A percentile compares a stretch with the other conserved stretches of the same genome.
phyloP scores from a whole-genome alignment of 306 rosid species.

The Sphenostylis stenocarpa region DNA sequence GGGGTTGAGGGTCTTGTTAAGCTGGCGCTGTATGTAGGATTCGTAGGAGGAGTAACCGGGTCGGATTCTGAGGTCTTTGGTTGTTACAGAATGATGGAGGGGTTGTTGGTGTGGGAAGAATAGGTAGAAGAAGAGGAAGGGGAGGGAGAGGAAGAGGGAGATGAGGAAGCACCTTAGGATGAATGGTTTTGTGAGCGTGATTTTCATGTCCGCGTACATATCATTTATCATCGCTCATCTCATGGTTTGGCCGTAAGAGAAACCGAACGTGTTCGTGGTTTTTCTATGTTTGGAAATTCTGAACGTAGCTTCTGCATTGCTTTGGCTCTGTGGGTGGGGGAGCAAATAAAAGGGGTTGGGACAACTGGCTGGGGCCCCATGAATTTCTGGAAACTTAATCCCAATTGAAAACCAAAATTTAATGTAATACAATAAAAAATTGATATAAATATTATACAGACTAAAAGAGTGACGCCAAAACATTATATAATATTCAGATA shows the following conservation, averaged over 20 bases:
- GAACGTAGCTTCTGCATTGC: not conserved
- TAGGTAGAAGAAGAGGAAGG: slow-evolving; percentile 43
- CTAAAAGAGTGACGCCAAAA: too few relatives aligned
- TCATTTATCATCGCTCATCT: not conserved
- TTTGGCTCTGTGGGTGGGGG: slow-evolving; percentile 1
- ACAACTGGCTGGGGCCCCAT: not conserved
- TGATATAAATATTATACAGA: too few relatives aligned
- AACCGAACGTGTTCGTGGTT: not conserved
- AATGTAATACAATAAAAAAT: not conserved
- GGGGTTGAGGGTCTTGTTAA: slow-evolving; percentile 87
- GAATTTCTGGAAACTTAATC: not conserved
- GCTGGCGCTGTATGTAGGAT: slow-evolving; percentile 72
- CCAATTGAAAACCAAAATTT: not conserved
- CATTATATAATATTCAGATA: too few relatives aligned
- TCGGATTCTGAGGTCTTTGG: slow-evolving; percentile 60
- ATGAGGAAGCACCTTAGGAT: slow-evolving; percentile 50
- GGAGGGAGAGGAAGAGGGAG: slow-evolving; percentile 63
- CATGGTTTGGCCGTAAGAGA: not conserved
- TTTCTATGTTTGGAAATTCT: not conserved
- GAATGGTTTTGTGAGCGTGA: slow-evolving; percentile 35
- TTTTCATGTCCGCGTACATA: slow-evolving; percentile 49
- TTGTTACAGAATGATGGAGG: not conserved
- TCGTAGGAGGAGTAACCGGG: slow-evolving; percentile 89
- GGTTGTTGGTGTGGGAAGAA: slow-evolving; percentile 27
- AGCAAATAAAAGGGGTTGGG: not conserved